Evolutionary conservation across 106 monocot genomes (phyloP).

Genomic region (Allium fistulosum): DNA sequence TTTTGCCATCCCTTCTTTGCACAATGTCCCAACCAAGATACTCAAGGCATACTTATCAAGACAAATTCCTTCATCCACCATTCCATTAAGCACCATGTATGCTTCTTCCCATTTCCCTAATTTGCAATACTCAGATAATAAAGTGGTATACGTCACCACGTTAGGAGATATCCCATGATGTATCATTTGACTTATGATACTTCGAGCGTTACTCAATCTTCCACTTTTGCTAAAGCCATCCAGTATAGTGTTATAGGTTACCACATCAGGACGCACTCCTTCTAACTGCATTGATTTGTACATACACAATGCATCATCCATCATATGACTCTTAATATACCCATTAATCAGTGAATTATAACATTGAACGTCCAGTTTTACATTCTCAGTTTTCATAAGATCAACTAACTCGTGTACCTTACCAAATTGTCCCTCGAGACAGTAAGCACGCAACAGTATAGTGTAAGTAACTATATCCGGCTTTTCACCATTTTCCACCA

Average conservation of each 20-base stretch:
- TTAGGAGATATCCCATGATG: constrained; percentile 13
- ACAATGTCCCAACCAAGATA: constrained; percentile 4
- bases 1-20: constrained; percentile 13
- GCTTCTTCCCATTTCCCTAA: constrained; percentile 1
- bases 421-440: constrained; percentile 10
- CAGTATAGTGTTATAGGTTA: constrained; percentile 23
- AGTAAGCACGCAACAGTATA: constrained; percentile 24
- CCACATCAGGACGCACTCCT: constrained; percentile 18
- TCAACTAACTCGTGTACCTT: constrained; percentile 7
- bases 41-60: constrained; percentile 13
- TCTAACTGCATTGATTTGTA: constrained; percentile 17
- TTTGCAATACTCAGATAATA: background rate
- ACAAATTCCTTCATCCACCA: background rate
- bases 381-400: background rate
- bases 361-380: background rate
- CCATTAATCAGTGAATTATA: constrained; percentile 30
- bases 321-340: background rate
- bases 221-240: constrained; percentile 25
- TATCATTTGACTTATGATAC: constrained; percentile 24
- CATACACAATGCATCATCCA: constrained; percentile 12
- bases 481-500: constrained; percentile 12
- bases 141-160: background rate
- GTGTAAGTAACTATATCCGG: constrained; percentile 9
- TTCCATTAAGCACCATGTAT: background rate
- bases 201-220: constrained; percentile 7